A percentile compares a stretch with the other conserved stretches of the same genome.
phyloP scores from a whole-genome alignment of 305 asterid species.

The Fraxinus platypoda region DNA sequence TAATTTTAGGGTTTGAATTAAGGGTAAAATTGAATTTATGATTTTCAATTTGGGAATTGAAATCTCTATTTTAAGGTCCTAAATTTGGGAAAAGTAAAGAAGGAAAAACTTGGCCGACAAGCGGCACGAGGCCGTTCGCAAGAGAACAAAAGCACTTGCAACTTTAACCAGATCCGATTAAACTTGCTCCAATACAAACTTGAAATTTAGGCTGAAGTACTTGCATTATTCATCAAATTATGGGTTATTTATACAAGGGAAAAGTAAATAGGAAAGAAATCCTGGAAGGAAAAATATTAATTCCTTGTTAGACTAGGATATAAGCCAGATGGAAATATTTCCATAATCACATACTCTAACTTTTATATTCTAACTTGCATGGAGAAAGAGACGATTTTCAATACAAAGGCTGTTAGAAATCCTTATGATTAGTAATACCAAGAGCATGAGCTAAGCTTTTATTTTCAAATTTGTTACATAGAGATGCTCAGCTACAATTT shows the following conservation, averaged over 20 bases:
- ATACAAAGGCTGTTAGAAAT: not conserved
- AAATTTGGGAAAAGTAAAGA: not conserved
- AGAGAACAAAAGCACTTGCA: not conserved
- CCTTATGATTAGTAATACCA: not conserved
- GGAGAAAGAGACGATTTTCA: not conserved
- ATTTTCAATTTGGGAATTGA: not conserved
- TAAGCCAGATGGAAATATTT: not conserved
- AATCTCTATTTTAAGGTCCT: not conserved
- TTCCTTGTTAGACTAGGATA: not conserved
- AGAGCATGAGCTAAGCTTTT: not conserved
- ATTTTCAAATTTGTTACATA: not conserved
- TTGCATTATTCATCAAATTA: not conserved
- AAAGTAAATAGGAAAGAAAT: not conserved
- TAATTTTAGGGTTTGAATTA: not conserved
- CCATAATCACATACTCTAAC: not conserved
- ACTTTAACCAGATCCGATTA: not conserved
- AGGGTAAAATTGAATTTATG: not conserved
- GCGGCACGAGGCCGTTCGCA: not conserved
- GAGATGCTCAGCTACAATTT: not conserved
- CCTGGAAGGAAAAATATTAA: not conserved
- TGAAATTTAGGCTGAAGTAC: not conserved
- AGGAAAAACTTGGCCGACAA: not conserved
- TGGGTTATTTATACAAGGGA: not conserved
- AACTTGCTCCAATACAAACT: not conserved
- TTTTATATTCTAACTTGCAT: not conserved